These are phyloP conservation scores for Phallus indusiatus DNA, from an alignment of 768 basidiomycete genomes.

Conservation along the genomic window DNA sequence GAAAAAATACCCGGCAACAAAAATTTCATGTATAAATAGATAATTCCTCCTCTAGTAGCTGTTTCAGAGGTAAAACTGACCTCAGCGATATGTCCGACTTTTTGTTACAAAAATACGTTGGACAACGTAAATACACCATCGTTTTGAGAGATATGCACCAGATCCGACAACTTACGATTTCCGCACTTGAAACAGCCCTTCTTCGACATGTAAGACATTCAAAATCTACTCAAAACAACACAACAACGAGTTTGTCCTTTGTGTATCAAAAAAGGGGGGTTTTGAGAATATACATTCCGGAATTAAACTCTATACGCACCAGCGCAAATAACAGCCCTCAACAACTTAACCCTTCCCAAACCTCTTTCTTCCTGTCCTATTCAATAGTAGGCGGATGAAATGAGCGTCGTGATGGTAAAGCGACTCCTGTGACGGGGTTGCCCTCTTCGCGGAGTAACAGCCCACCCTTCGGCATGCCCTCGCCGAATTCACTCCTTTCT, in stretches of 20 bases:
- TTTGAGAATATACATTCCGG: not conserved
- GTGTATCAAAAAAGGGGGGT: not conserved
- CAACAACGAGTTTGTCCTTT: not conserved
- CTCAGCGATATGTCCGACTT: conserved; percentile 91
- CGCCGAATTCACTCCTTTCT: too few species aligned
- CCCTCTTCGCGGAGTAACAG: too few species aligned
- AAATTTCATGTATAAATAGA: too few species aligned
- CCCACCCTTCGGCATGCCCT: too few species aligned
- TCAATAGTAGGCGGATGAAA: conserved; percentile 7
- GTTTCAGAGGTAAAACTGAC: conserved; percentile 23
- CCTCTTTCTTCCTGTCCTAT: conserved; percentile 9
- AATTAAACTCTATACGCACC: not conserved
- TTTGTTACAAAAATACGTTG: too few species aligned
- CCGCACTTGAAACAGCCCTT: conserved; percentile 94
- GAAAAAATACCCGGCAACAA: too few species aligned
- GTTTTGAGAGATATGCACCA: conserved; percentile 11
- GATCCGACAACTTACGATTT: conserved; percentile 44
- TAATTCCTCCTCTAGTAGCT: too few species aligned
- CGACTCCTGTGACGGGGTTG: too few species aligned
- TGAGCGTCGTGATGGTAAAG: conserved; percentile 2
- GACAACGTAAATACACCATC: too few species aligned
- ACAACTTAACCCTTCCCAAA: conserved; percentile 5
- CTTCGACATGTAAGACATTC: conserved; percentile 34
- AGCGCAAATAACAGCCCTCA: not conserved
- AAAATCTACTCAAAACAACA: not conserved